phyloP scores from a whole-genome alignment of 768 basidiomycete genomes.

The Nidularia pulvinata region DNA sequence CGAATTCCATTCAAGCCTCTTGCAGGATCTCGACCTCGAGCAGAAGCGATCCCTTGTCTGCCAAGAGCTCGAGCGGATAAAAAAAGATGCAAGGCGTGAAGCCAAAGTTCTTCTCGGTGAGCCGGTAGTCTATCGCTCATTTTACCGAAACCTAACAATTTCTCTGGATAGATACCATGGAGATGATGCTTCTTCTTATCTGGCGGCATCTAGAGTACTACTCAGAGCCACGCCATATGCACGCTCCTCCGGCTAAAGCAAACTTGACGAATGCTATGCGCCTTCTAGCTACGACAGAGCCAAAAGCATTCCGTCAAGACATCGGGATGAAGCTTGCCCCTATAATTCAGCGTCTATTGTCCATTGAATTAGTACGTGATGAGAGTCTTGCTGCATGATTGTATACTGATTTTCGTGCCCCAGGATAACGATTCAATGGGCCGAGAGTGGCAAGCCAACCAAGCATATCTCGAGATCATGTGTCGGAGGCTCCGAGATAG shows the following conservation, averaged over 20 bases:
- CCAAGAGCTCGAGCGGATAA: slow-evolving; percentile 55
- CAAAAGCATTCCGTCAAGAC: slow-evolving; percentile 58
- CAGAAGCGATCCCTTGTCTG: slow-evolving; percentile 71
- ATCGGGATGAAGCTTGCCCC: slow-evolving; percentile 54
- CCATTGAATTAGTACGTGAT: slow-evolving; percentile 35
- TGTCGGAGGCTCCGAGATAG: slow-evolving; percentile 66
- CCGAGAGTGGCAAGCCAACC: slow-evolving; percentile 59
- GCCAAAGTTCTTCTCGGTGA: slow-evolving; percentile 59
- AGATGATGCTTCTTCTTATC: slow-evolving; percentile 78
- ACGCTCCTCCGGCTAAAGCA: slow-evolving; percentile 27
- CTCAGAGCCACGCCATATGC: slow-evolving; percentile 31
- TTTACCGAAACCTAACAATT: neutral
- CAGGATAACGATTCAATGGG: slow-evolving; percentile 44
- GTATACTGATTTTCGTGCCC: slow-evolving; percentile 6
- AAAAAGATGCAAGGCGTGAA: slow-evolving; percentile 31
- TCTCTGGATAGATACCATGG: slow-evolving; percentile 52
- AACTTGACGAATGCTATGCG: slow-evolving; percentile 52
- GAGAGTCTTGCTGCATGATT: slow-evolving; percentile 5
- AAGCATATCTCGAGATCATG: slow-evolving; percentile 79
- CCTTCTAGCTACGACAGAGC: slow-evolving; percentile 54
- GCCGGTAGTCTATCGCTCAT: slow-evolving; percentile 2
- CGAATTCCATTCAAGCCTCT: slow-evolving; percentile 48
- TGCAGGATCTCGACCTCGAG: slow-evolving; percentile 65
- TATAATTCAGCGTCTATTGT: slow-evolving; percentile 50
- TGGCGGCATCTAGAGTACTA: slow-evolving; percentile 83